phyloP scores from a whole-genome alignment of 345 rosid species.

The Geranium brycei region DNA sequence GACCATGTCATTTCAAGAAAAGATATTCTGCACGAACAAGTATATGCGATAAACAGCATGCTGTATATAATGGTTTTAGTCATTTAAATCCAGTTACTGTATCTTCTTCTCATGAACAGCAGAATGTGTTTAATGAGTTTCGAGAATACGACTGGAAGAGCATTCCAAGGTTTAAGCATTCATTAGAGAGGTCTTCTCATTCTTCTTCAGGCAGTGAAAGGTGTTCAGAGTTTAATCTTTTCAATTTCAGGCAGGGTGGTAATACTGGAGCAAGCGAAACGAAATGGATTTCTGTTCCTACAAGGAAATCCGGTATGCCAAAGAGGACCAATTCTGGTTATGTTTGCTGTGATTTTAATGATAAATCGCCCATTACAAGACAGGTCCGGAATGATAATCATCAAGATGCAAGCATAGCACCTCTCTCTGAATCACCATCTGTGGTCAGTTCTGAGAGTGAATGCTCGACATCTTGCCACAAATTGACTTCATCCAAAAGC shows the following conservation, averaged over 20 bases:
- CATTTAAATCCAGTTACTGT: background rate
- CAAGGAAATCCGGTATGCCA: conserved; percentile 1
- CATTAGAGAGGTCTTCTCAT: conserved; percentile 2
- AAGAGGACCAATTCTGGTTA: conserved; percentile 5
- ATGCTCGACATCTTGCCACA: background rate
- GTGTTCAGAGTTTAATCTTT: background rate
- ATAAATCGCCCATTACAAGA: background rate
- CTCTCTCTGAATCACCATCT: conserved; percentile 2
- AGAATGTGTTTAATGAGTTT: background rate
- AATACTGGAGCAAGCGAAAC: conserved; percentile 5
- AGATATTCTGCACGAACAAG: background rate
- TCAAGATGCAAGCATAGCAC: background rate
- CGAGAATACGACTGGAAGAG: conserved; percentile 4
- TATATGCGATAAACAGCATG: conserved; percentile 1
- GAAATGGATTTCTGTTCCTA: conserved; percentile 13
- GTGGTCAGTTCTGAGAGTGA: conserved; percentile 1
- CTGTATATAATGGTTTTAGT: background rate
- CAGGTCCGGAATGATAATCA: background rate
- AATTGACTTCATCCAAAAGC: conserved; percentile 3
- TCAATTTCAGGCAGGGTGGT: background rate
- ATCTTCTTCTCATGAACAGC: conserved; percentile 3
- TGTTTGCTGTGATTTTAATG: background rate
- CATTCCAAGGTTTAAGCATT: conserved; percentile 2
- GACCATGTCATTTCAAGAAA: conserved; percentile 1
- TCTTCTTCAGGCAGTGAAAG: conserved; percentile 5